Conservation (phyloP, 345 rosid genomes). For the Pistacia vera region DNA sequence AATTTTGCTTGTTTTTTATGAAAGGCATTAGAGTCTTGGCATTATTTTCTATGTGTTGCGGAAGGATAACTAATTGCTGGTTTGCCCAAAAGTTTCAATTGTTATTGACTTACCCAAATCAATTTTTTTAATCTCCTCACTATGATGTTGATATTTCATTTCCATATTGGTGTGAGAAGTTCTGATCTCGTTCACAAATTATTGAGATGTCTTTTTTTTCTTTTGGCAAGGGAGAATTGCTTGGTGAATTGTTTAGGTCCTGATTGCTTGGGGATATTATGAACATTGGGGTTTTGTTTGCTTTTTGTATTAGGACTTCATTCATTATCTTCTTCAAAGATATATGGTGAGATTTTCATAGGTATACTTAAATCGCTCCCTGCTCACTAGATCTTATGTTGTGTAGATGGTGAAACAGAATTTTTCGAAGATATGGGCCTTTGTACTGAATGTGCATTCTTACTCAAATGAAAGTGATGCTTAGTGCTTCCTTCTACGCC, state of each 20-base stretch:
- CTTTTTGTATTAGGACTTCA: neutral
- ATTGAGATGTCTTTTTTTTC: neutral
- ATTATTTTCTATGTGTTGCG: neutral
- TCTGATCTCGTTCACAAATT: too few relatives aligned
- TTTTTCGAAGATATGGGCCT: neutral
- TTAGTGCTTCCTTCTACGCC: too few relatives aligned
- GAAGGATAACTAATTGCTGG: neutral
- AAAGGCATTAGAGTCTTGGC: neutral
- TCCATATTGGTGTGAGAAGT: too few relatives aligned
- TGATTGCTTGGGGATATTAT: neutral
- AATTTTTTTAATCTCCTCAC: too few relatives aligned
- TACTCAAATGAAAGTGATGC: too few relatives aligned
- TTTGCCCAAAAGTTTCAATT: neutral
- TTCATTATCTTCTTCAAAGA: neutral
- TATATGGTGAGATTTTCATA: neutral
- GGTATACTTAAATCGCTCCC: neutral
- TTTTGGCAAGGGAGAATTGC: neutral
- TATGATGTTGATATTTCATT: neutral
- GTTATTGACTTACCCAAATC: too few relatives aligned
- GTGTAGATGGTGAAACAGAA: neutral
- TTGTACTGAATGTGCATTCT: too few relatives aligned
- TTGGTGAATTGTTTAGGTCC: neutral
- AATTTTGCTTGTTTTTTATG: slow-evolving; percentile 7
- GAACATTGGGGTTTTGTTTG: neutral
- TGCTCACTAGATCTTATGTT: neutral